Conservation (phyloP, 2,329 filamentous ascomycete species). For the Xylariaceae sp. region DNA sequence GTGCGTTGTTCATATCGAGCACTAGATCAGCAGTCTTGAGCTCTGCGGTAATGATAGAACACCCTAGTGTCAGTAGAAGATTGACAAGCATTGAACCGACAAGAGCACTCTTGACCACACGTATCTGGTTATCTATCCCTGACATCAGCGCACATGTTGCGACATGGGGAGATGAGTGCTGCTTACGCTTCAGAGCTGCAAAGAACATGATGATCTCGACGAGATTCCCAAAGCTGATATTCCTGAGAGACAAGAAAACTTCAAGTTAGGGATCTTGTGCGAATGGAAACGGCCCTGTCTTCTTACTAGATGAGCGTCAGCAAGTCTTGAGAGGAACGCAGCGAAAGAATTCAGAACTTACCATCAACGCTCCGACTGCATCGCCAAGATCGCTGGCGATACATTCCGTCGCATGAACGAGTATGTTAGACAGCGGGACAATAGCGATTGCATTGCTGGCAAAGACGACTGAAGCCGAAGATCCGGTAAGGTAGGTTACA, state of each 20-base stretch:
- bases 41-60: constrained; percentile 63
- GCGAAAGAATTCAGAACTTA: too few relatives aligned
- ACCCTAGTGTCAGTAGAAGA: constrained; percentile 79
- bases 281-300: too few relatives aligned
- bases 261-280: too few relatives aligned
- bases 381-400: constrained; percentile 15
- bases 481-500: constrained; percentile 48
- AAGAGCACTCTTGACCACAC: constrained; percentile 82
- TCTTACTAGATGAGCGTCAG: too few relatives aligned
- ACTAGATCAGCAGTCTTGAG: constrained; percentile 35
- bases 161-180: too few relatives aligned
- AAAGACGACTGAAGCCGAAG: constrained; percentile 61
- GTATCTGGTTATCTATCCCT: constrained; percentile 62
- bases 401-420: constrained; percentile 67
- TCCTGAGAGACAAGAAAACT: too few relatives aligned
- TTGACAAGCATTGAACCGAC: constrained; percentile 86
- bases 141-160: constrained; percentile 2
- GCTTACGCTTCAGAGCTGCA: constrained; percentile 10
- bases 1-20: constrained; percentile 13
- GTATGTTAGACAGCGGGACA: constrained; percentile 64
- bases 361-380: constrained; percentile 50
- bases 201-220: constrained; percentile 4
- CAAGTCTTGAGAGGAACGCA: too few relatives aligned
- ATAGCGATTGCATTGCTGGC: constrained; percentile 69
- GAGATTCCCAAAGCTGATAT: constrained; percentile 40